A percentile compares a stretch with the other conserved stretches of the same genome.
Conservation (phyloP, 176 grass and related monocot genomes). For the Musa acuminata region DNA sequence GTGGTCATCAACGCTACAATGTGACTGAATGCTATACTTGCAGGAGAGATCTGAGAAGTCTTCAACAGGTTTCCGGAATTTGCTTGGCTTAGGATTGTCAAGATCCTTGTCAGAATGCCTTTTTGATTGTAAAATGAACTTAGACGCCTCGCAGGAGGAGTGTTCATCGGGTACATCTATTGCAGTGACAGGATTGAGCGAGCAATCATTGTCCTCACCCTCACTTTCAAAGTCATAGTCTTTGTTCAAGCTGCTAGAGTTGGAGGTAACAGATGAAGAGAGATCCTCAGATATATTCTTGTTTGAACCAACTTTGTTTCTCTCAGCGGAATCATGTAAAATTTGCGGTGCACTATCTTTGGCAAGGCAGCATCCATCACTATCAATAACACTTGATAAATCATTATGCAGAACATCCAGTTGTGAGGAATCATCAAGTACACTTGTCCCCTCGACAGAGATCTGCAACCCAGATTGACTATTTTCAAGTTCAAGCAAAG, state of each 20-base stretch:
- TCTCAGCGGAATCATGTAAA: slow-evolving; percentile 36
- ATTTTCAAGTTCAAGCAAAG: slow-evolving; percentile 37
- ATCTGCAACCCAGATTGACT: slow-evolving; percentile 27
- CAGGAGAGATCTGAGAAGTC: slow-evolving; percentile 59
- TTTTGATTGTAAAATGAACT: slow-evolving; percentile 63
- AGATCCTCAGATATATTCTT: slow-evolving; percentile 25
- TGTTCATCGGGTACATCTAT: slow-evolving; percentile 27
- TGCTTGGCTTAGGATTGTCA: slow-evolving; percentile 85
- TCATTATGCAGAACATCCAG: slow-evolving; percentile 38
- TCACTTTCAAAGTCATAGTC: slow-evolving; percentile 30
- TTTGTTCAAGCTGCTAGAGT: slow-evolving; percentile 27
- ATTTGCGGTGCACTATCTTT: slow-evolving; percentile 44
- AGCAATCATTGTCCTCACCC: slow-evolving; percentile 47
- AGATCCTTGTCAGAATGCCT: slow-evolving; percentile 90
- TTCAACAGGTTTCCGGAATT: slow-evolving; percentile 63
- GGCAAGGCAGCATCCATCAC: slow-evolving; percentile 30
- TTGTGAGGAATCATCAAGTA: slow-evolving; percentile 33
- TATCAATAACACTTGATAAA: slow-evolving; percentile 35
- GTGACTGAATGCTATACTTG: slow-evolving; percentile 80
- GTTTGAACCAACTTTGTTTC: slow-evolving; percentile 25
- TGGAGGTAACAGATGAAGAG: slow-evolving; percentile 37
- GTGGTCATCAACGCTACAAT: slow-evolving; percentile 80
- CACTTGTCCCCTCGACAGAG: slow-evolving; percentile 25
- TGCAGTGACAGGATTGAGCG: background rate
- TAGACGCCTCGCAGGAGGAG: slow-evolving; percentile 32